phyloP scores from a whole-genome alignment of 208 protist species.

The Leishmania amazonensis region DNA sequence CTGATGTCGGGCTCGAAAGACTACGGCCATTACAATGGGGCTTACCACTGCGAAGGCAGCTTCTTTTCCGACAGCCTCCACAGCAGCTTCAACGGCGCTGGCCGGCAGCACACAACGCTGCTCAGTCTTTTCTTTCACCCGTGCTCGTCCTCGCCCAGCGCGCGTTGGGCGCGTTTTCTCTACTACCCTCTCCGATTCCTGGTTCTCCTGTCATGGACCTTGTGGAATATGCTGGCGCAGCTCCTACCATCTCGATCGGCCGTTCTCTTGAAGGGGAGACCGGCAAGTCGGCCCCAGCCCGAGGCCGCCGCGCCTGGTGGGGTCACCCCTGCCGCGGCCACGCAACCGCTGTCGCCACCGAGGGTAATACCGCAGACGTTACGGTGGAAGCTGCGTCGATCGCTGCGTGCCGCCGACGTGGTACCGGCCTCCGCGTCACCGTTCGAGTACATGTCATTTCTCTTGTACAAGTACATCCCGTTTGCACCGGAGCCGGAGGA shows the following conservation, averaged over 20 bases:
- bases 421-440: constrained; percentile 28
- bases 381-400: constrained; percentile 24
- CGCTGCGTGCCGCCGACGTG: constrained; percentile 16
- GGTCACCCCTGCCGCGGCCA: not conserved
- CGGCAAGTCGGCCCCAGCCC: not conserved
- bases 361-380: constrained; percentile 11
- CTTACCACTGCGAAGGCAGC: constrained; percentile 20
- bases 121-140: constrained; percentile 33
- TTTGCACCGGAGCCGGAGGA: constrained; percentile 35
- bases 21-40: constrained; percentile 10
- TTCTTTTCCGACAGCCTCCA: constrained; percentile 22
- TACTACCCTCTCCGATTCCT: constrained; percentile 19
- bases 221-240: constrained; percentile 13
- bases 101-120: constrained; percentile 16
- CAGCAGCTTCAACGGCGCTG: constrained; percentile 9
- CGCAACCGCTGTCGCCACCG: not conserved
- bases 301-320: not conserved
- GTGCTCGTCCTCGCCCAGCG: constrained; percentile 19
- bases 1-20: not conserved
- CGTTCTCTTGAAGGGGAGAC: not conserved
- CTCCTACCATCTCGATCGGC: constrained; percentile 2
- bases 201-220: constrained; percentile 36
- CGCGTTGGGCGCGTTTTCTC: constrained; percentile 12
- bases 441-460: constrained; percentile 17
- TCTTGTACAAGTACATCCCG: constrained; percentile 30